Evolutionary conservation across 768 basidiomycete species (phyloP).

Genomic region (Suillus subalutaceus): DNA sequence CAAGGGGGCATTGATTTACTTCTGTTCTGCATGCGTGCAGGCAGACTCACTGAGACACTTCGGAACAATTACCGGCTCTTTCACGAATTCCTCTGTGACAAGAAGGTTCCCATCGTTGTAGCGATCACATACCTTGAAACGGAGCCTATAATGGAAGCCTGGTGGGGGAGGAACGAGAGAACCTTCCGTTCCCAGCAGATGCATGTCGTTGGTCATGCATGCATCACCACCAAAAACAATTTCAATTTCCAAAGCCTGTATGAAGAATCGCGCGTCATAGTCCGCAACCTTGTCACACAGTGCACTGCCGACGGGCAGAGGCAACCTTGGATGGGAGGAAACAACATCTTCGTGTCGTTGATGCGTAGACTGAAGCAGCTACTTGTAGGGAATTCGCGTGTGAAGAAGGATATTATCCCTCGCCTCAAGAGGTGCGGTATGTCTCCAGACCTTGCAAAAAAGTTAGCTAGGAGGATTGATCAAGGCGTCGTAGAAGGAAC

Average conservation of each 20-base stretch:
- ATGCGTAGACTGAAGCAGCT: conserved; percentile 20
- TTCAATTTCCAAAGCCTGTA: conserved; percentile 13
- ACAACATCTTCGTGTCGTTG: conserved; percentile 14
- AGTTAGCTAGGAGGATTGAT: conserved; percentile 11
- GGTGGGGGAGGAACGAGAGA: conserved; percentile 41
- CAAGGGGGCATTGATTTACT: conserved; percentile 43
- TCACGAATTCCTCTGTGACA: conserved; percentile 40
- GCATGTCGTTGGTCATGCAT: conserved; percentile 37
- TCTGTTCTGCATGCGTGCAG: conserved; percentile 41
- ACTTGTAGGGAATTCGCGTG: conserved; percentile 21
- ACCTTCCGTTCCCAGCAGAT: conserved; percentile 35
- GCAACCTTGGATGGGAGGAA: conserved; percentile 28
- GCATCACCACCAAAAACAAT: conserved; percentile 37
- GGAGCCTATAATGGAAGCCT: conserved; percentile 34
- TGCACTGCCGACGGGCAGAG: conserved; percentile 29
- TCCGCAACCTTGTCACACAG: conserved; percentile 22
- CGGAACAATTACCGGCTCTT: conserved; percentile 44
- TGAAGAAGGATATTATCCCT: conserved; percentile 24
- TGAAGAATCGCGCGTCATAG: conserved; percentile 30
- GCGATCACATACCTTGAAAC: conserved; percentile 44
- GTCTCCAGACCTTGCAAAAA: conserved; percentile 27
- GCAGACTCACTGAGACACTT: conserved; percentile 38
- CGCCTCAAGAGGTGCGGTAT: conserved; percentile 31
- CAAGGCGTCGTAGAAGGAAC: background rate
- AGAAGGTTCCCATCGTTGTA: conserved; percentile 40